Percentiles rank a stretch among this genome's conserved stretches.
Evolutionary conservation across 768 basidiomycete genomes (phyloP).

Genomic region (Sistotremastrum niveocremeum): DNA sequence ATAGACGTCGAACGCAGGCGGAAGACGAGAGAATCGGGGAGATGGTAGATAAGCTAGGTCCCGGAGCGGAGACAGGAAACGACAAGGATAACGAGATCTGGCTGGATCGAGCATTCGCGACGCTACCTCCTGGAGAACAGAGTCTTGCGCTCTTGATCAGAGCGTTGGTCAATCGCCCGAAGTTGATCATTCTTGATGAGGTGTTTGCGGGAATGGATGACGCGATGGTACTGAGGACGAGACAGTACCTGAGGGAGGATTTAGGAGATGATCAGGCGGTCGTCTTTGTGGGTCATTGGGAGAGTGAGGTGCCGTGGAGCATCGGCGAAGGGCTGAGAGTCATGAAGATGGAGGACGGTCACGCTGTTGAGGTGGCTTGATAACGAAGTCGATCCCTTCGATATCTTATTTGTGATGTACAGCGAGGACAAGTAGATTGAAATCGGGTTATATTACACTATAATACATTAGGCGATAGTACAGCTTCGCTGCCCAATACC

Average conservation of each 20-base stretch:
- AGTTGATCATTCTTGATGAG: conserved; percentile 78
- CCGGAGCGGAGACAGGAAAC: conserved; percentile 14
- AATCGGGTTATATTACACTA: too few relatives aligned
- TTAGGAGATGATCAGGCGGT: conserved; percentile 51
- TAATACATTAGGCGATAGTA: too few relatives aligned
- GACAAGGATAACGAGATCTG: conserved; percentile 27
- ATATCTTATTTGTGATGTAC: too few relatives aligned
- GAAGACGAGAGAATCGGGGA: conserved; percentile 34
- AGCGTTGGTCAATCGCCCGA: conserved; percentile 63
- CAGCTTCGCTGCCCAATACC: too few relatives aligned
- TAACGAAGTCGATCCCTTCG: too few relatives aligned
- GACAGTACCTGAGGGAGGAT: conserved; percentile 43
- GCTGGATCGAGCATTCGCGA: conserved; percentile 39
- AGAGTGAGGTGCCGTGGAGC: conserved; percentile 82
- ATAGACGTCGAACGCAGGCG: conserved; percentile 24
- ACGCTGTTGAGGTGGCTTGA: not conserved
- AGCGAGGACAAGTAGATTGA: too few relatives aligned
- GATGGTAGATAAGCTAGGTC: conserved; percentile 55
- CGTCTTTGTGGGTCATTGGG: conserved; percentile 82
- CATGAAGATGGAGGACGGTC: conserved; percentile 24
- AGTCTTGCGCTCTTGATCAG: conserved; percentile 73
- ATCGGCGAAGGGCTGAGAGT: conserved; percentile 35
- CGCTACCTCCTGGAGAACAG: conserved; percentile 63
- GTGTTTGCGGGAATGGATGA: conserved; percentile 90
- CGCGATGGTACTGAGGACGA: conserved; percentile 52